Evolutionary conservation across 164 flowering plant species (phyloP).

Genomic region (Magnolia sinica): DNA sequence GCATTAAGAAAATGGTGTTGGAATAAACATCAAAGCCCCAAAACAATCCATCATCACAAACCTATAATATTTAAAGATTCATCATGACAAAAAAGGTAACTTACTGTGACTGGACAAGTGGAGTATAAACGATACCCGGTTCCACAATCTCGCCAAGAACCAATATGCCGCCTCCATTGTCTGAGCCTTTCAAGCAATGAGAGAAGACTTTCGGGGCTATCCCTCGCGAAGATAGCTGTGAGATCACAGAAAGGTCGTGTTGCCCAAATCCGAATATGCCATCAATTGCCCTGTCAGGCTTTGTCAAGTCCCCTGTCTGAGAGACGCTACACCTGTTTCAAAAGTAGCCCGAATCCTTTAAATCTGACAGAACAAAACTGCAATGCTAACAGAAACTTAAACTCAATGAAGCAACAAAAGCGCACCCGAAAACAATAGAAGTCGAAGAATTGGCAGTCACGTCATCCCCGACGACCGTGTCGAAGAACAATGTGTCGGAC

Average conservation of each 20-base stretch:
- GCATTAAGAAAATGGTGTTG: background rate
- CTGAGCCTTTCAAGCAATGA: conserved; percentile 81
- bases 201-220: conserved; percentile 76
- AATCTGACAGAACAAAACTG: conserved; percentile 1
- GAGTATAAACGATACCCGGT: conserved; percentile 80
- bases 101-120: conserved; percentile 84
- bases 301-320: conserved; percentile 79
- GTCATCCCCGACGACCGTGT: conserved; percentile 48
- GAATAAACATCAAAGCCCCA: background rate
- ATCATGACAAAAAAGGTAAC: conserved; percentile 13
- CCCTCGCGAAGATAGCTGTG: conserved; percentile 80
- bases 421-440: conserved; percentile 75
- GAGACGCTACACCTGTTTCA: conserved; percentile 76
- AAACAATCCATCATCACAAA: background rate
- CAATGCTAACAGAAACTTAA: background rate
- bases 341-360: conserved; percentile 11
- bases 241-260: conserved; percentile 67
- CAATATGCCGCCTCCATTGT: conserved; percentile 82
- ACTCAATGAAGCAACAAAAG: background rate
- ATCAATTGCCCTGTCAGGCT: conserved; percentile 91
- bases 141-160: conserved; percentile 89
- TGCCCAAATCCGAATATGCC: conserved; percentile 98
- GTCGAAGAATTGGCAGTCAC: conserved; percentile 57
- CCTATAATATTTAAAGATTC: background rate
- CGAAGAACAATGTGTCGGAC: conserved; percentile 57